A percentile compares a stretch with the other conserved stretches of the same genome.
Conservation (phyloP, 768 basidiomycete genomes). For the Mycena epipterygia region DNA sequence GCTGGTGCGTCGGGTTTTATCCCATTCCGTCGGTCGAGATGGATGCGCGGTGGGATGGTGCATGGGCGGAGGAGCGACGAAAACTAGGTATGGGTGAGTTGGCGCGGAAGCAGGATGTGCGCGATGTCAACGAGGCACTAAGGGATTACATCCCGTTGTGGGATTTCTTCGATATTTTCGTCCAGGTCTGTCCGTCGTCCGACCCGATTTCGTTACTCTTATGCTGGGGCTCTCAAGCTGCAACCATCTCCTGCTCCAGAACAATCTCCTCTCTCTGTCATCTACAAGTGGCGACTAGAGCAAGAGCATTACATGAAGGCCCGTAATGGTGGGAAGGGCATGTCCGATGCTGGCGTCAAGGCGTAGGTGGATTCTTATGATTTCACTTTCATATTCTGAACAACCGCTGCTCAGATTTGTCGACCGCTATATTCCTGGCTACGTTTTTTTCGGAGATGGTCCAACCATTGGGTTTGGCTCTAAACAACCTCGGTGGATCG, state of each 20-base stretch:
- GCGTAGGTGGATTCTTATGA: slow-evolving; percentile 59
- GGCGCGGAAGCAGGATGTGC: slow-evolving; percentile 64
- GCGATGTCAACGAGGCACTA: slow-evolving; percentile 74
- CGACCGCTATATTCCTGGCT: slow-evolving; percentile 94
- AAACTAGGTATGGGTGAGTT: slow-evolving; percentile 53
- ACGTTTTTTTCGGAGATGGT: slow-evolving; percentile 86
- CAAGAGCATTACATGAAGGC: slow-evolving; percentile 94
- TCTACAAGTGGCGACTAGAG: slow-evolving; percentile 91
- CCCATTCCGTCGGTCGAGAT: slow-evolving; percentile 69
- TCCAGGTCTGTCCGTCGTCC: slow-evolving; percentile 69
- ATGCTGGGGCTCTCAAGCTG: slow-evolving; percentile 41
- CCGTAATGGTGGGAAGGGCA: slow-evolving; percentile 86
- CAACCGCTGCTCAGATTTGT: slow-evolving; percentile 71
- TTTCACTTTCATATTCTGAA: not conserved
- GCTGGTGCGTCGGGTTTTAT: slow-evolving; percentile 94
- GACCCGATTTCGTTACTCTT: not conserved
- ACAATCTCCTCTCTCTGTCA: slow-evolving; percentile 55
- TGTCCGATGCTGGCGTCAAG: slow-evolving; percentile 85
- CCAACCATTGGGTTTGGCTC: slow-evolving; percentile 46
- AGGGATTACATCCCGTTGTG: slow-evolving; percentile 76
- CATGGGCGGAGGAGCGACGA: slow-evolving; percentile 56
- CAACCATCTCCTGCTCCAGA: slow-evolving; percentile 44
- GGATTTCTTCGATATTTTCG: slow-evolving; percentile 76
- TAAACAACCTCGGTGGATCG: slow-evolving; percentile 22
- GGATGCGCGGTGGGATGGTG: slow-evolving; percentile 64